Base-by-base conservation (phyloP, 2,329 filamentous ascomycete genomes). In the Trichoderma sp. region DNA sequence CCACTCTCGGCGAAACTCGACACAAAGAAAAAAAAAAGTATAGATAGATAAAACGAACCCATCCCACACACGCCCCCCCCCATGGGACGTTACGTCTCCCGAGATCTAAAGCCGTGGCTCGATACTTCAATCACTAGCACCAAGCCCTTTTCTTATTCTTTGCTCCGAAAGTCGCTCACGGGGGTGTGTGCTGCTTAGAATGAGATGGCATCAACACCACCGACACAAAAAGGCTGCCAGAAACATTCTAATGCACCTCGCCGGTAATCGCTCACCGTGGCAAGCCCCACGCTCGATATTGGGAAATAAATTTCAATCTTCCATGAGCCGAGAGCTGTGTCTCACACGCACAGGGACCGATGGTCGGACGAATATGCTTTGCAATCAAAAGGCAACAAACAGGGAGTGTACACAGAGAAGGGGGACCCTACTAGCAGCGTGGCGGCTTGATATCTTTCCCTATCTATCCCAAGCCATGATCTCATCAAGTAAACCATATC, bases 151-250 rank as follows among this genome's bases (percentile, higher is more conserved):
- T 43, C 14, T 18, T n/a, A 26, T 4, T 54, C 2, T 10, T 18
- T 46, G 54, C 63, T 66, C 63, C 63, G 63, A 66, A 58, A 66
- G 63, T 56, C 63, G 63, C 63, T 66, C 63, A 56, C 49, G 51
- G 51, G 39, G 39, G 37, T 37, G 34, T 37, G 37, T 16, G 37
- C 43, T 28, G 49, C 32, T 65, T 43, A 52, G 39, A 30, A 30
- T 30, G 32, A 24, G 34, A 34, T 11, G 21, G 46, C 46, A 49
- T 21, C 46, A 56, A 21, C 26, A 56, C 18, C 26, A 56, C 30
- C 32, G 18, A n/a, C 3, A 32, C n/a, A n/a, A n/a, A n/a, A n/a
- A n/a, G n/a, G n/a, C n/a, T 54, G 26, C 39, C 6, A 39, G 14
- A 18, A 43, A 54, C 16, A 56, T 49, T 10, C 46, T 13, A 49